Evolutionary conservation across 768 basidiomycete species (phyloP).

Genomic region (Lentinula detonsa): DNA sequence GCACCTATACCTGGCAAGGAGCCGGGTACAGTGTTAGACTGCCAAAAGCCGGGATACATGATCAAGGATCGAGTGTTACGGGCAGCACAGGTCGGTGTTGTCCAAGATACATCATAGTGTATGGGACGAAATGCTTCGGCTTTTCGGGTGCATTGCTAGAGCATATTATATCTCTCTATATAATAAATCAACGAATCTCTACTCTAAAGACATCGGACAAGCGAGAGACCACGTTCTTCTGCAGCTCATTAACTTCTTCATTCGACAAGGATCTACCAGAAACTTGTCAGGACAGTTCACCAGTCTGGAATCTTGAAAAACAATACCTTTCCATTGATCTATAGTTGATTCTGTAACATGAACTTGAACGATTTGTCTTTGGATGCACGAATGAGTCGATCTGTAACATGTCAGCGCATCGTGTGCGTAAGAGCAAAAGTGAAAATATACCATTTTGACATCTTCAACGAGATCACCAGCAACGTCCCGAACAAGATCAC

Average conservation of each 20-base stretch:
- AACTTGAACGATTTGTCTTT: conserved; percentile 70
- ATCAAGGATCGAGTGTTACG: conserved; percentile 92
- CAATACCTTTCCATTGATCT: conserved; percentile 91
- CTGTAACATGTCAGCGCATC: conserved; percentile 35
- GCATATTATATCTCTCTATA: background rate
- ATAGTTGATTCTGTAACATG: conserved; percentile 91
- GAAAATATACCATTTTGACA: conserved; percentile 60
- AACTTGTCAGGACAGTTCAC: conserved; percentile 6
- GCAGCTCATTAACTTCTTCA: conserved; percentile 82
- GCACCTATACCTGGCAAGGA: conserved; percentile 86
- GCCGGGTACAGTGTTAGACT: conserved; percentile 86
- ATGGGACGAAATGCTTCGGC: background rate
- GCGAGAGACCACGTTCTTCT: conserved; percentile 50
- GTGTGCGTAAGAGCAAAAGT: background rate
- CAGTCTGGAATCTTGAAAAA: background rate
- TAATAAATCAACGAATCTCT: conserved; percentile 68
- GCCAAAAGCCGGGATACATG: conserved; percentile 86
- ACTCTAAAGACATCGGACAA: conserved; percentile 65
- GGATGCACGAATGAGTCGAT: conserved; percentile 91
- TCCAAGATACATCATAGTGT: conserved; percentile 44
- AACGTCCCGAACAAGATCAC: conserved; percentile 87
- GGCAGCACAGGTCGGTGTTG: conserved; percentile 96
- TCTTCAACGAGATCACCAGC: conserved; percentile 92
- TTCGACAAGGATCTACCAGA: conserved; percentile 72
- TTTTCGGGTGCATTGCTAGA: background rate